Evolutionary conservation across 306 rosid species (phyloP).

Genomic region (Cajanus cajan): DNA sequence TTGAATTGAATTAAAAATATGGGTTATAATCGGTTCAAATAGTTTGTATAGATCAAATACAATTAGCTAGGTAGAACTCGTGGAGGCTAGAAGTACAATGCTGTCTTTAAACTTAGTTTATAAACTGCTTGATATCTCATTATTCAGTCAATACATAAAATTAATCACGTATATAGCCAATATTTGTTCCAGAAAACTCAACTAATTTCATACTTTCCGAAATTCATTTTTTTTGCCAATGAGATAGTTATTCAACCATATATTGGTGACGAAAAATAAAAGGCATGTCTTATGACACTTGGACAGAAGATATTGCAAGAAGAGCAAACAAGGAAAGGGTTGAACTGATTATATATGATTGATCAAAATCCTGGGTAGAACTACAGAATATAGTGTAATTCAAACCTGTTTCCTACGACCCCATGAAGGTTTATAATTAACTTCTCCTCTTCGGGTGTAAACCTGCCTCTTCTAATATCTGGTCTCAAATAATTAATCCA

Average conservation of each 20-base stretch:
- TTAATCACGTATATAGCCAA: neutral
- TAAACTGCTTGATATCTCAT: neutral
- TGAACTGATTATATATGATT: neutral
- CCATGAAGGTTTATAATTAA: constrained; percentile 87
- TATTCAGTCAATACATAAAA: neutral
- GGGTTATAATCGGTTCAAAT: neutral
- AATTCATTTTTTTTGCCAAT: neutral
- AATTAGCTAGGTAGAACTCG: neutral
- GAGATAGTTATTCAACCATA: neutral
- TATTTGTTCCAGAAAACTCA: neutral
- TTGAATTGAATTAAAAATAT: neutral
- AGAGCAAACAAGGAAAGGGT: neutral
- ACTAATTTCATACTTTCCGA: neutral
- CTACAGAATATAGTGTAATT: neutral
- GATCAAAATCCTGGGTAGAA: neutral
- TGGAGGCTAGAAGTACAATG: neutral
- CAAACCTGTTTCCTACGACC: constrained; percentile 89
- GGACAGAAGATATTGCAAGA: neutral
- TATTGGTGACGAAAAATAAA: neutral
- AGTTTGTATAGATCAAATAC: neutral
- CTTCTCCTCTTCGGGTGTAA: constrained; percentile 92
- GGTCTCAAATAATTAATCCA: constrained; percentile 99
- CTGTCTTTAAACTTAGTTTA: neutral
- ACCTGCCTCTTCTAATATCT: constrained; percentile 95
- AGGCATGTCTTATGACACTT: neutral